Percentiles rank a stretch among this genome's conserved stretches.
phyloP scores from a whole-genome alignment of 495 filamentous ascomycete genomes.

The Aspergillus avenaceus region DNA sequence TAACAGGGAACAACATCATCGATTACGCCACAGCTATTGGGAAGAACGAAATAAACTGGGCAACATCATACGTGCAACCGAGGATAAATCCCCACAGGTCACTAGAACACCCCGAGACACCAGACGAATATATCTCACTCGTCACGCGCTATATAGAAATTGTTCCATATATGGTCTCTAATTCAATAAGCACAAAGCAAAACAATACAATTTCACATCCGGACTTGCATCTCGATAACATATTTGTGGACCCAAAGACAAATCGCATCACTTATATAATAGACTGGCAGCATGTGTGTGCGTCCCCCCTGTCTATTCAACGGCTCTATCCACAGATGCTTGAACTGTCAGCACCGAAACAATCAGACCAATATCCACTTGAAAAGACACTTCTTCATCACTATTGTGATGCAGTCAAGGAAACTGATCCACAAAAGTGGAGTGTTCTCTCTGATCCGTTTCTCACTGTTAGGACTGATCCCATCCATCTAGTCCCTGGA shows the following conservation, averaged over 20 bases:
- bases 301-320: constrained; percentile 17
- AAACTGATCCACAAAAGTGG: neutral
- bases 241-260: constrained; percentile 28
- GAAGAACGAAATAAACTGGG: constrained; percentile 27
- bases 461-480: neutral
- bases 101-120: constrained; percentile 10
- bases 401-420: neutral
- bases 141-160: constrained; percentile 8
- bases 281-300: constrained; percentile 24
- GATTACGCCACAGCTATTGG: constrained; percentile 22
- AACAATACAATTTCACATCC: constrained; percentile 26
- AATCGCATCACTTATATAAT: constrained; percentile 25
- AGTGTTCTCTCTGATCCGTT: neutral
- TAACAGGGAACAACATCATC: constrained; percentile 12
- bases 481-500: constrained; percentile 6
- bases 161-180: constrained; percentile 2
- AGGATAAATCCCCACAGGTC: constrained; percentile 24
- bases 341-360: neutral
- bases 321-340: constrained; percentile 9
- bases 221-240: constrained; percentile 30
- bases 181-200: constrained; percentile 2
- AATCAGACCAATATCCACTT: neutral
- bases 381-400: neutral
- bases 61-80: constrained; percentile 12
- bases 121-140: constrained; percentile 12